These are phyloP conservation scores for Sorghum bicolor DNA, from an alignment of 176 grass and related monocot genomes.

Conservation along the genomic window DNA sequence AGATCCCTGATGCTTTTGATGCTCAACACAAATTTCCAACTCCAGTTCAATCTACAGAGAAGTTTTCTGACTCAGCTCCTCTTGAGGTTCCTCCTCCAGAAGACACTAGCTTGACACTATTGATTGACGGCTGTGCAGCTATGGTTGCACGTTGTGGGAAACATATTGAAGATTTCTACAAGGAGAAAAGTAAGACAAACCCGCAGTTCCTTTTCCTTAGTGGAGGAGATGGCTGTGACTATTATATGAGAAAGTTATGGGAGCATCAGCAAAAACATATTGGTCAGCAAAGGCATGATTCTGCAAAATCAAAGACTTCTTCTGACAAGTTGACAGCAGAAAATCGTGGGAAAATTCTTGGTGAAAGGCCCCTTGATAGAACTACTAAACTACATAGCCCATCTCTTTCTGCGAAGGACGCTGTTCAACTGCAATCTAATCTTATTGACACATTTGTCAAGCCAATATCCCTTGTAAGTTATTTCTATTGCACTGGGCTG, in stretches of 20 bases:
- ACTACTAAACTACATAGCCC: constrained; percentile 45
- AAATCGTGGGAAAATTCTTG: constrained; percentile 84
- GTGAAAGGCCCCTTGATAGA: constrained; percentile 88
- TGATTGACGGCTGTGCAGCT: constrained; percentile 80
- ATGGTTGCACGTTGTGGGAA: constrained; percentile 92
- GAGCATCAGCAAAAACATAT: constrained; percentile 70
- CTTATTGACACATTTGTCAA: constrained; percentile 75
- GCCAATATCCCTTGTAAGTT: constrained; percentile 72
- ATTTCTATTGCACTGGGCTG: neutral
- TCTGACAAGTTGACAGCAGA: constrained; percentile 75
- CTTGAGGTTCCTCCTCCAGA: constrained; percentile 76
- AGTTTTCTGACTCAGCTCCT: constrained; percentile 55
- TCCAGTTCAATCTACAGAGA: constrained; percentile 41
- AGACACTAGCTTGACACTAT: constrained; percentile 63
- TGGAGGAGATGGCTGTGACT: constrained; percentile 76
- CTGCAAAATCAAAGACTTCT: constrained; percentile 46
- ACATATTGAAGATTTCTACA: constrained; percentile 94
- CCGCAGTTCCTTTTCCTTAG: constrained; percentile 73
- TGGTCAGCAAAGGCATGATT: constrained; percentile 40
- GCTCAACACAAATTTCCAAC: constrained; percentile 70
- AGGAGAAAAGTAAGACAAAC: constrained; percentile 78
- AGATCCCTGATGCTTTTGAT: constrained; percentile 77
- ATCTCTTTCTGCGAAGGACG: constrained; percentile 51
- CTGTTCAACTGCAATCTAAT: constrained; percentile 72
- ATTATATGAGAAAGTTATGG: constrained; percentile 87